Percentiles rank a stretch among this genome's conserved stretches.
These are phyloP conservation scores for Zoysia matrella DNA, from an alignment of 202 grass and related monocot species.

Conservation along the genomic window DNA sequence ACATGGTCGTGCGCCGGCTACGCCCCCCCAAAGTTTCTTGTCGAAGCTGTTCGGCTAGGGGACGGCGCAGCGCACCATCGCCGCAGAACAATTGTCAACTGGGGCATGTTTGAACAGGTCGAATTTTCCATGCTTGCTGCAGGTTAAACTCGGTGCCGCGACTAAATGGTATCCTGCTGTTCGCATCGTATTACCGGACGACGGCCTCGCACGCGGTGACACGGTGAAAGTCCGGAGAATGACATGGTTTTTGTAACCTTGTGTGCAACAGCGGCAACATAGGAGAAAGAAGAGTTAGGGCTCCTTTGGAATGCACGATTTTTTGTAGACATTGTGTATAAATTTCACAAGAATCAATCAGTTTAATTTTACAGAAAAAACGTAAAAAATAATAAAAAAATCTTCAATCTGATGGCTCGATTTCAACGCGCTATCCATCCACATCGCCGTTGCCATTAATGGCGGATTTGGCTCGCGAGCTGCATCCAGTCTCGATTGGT, in stretches of 20 bases:
- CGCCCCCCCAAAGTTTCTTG: too few relatives aligned
- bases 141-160: conserved; percentile 24
- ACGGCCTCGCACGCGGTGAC: neutral
- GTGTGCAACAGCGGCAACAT: neutral
- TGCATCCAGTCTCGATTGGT: neutral
- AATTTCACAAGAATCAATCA: too few relatives aligned
- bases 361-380: too few relatives aligned
- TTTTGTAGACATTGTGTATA: too few relatives aligned
- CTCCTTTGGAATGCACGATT: too few relatives aligned
- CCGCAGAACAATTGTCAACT: too few relatives aligned
- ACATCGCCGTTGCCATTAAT: conserved; percentile 33
- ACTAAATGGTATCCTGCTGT: neutral
- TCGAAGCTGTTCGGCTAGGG: too few relatives aligned
- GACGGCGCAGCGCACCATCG: too few relatives aligned
- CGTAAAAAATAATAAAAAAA: too few relatives aligned
- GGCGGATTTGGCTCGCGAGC: neutral
- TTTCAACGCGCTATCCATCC: conserved; percentile 16
- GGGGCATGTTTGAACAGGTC: too few relatives aligned
- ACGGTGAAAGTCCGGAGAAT: neutral
- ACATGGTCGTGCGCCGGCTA: too few relatives aligned
- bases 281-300: too few relatives aligned
- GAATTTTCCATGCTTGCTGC: neutral
- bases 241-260: neutral
- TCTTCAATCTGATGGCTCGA: neutral
- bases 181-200: neutral